Base-by-base conservation (phyloP, 306 rosid genomes). In the Pterocarpus macrocarpus region DNA sequence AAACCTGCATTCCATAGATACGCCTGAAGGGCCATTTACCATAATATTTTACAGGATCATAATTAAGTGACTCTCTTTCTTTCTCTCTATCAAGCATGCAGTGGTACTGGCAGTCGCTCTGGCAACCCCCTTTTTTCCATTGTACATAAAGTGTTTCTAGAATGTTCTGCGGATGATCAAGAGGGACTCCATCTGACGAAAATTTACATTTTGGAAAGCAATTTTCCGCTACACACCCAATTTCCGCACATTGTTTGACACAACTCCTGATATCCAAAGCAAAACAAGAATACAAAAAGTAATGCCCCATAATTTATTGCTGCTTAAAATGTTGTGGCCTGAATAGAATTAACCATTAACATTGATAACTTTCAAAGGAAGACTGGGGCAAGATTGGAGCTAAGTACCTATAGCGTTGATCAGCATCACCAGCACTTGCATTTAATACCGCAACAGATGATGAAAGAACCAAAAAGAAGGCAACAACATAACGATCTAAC, bases 11-110 rank as follows among this genome's bases (percentile, higher is more conserved):
- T 71, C 94, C 93, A 66, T 69, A 86, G 38, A 89, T 76, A 52
- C 92, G 92, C 89, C 66, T 63, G 77, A 90, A 87, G 41, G 97
- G 98, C 94, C 97, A 91, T 89, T 91, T 93, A n/a, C 94, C 94
- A 82, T 90, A 90, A 81, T 90, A 91, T 85, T 93, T 90, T 73
- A 90, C 87, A 13, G 92, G 94, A 72, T 35, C 83, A 66, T 71
- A 5, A 36, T 85, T 80, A 17, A 64, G 85, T 61, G 75, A 79
- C 80, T 83, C 88, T 84, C 94, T 86, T 76, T 88, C 90, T 49
- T 82, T 77, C 88, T 93, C 97, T 73, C 84, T 86, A 62, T 88
- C 90, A 68, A 90, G 45, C 93, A 93, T 93, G 81, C 97, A 93
- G 58, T 88, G 22, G 78, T 93, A 91, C 45, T 79, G 88, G 16